Evolutionary conservation across 495 filamentous ascomycete genomes (phyloP).

Genomic region (Aspergillus funiculosus): DNA sequence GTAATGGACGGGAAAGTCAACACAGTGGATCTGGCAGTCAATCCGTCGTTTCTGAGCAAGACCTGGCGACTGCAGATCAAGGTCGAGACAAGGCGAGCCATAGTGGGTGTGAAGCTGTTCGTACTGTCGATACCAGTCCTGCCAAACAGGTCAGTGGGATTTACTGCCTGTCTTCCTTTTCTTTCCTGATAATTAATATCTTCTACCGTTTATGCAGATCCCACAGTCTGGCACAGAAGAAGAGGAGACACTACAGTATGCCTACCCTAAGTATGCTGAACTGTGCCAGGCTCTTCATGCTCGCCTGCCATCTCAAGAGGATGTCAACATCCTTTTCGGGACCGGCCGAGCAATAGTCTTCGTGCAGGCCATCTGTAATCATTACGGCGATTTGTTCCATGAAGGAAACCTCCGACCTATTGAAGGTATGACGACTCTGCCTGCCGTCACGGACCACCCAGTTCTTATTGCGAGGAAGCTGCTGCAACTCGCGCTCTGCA

Average conservation of each 20-base stretch:
- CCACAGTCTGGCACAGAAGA: neutral
- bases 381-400: neutral
- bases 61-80: neutral
- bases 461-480: neutral
- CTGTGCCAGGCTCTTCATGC: neutral
- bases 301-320: neutral
- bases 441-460: neutral
- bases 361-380: neutral
- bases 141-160: too few species aligned
- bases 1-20: neutral
- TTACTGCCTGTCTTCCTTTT: too few species aligned
- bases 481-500: neutral
- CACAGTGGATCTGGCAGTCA: neutral
- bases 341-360: neutral
- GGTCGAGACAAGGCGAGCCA: too few species aligned
- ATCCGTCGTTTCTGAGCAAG: neutral
- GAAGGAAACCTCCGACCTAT: neutral
- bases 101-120: neutral
- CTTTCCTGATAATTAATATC: too few species aligned
- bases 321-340: neutral
- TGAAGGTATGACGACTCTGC: neutral
- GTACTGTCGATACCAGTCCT: neutral
- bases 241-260: neutral
- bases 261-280: neutral
- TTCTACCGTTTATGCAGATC: too few species aligned